phyloP scores from a whole-genome alignment of 1,284 basidiomycete genomes.

The Melanopsichium pennsylvanicum region DNA sequence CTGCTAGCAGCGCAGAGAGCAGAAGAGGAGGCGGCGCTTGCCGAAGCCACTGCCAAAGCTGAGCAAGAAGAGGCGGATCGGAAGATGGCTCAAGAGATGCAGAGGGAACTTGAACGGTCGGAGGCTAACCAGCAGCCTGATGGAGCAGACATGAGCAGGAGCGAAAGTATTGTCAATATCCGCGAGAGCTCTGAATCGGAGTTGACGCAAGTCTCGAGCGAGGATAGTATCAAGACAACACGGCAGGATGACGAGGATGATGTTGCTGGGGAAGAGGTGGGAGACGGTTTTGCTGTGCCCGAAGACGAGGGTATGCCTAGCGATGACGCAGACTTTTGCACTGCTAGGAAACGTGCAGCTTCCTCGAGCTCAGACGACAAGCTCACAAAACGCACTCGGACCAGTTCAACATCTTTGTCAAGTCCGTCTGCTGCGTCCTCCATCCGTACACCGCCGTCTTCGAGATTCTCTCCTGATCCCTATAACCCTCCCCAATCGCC shows the following conservation, averaged over 20 bases:
- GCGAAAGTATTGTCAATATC: slow-evolving; percentile 25
- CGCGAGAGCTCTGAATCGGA: slow-evolving; percentile 10
- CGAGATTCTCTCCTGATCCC: slow-evolving; percentile 48
- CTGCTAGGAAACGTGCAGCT: slow-evolving; percentile 1
- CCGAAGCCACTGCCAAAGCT: slow-evolving; percentile 7
- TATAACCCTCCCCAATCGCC: slow-evolving; percentile 52
- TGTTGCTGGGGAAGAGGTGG: slow-evolving; percentile 23
- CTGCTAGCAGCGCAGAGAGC: slow-evolving; percentile 21
- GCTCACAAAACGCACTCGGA: neutral
- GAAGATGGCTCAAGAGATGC: slow-evolving; percentile 32
- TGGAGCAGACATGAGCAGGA: slow-evolving; percentile 12
- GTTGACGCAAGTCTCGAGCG: neutral
- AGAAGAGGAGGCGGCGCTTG: slow-evolving; percentile 17
- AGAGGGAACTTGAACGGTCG: slow-evolving; percentile 20
- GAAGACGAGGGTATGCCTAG: slow-evolving; percentile 3
- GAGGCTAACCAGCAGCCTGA: neutral
- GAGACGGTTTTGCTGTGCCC: slow-evolving; percentile 37
- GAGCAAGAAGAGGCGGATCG: slow-evolving; percentile 34
- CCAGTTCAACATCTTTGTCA: neutral
- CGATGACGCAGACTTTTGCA: neutral
- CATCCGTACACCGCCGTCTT: no score
- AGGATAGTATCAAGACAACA: neutral
- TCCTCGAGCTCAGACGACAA: neutral
- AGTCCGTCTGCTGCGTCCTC: no score
- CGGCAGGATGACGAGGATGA: neutral